phyloP scores from a whole-genome alignment of 192 early-diverging fungal genomes.

The Coemansia sp. region DNA sequence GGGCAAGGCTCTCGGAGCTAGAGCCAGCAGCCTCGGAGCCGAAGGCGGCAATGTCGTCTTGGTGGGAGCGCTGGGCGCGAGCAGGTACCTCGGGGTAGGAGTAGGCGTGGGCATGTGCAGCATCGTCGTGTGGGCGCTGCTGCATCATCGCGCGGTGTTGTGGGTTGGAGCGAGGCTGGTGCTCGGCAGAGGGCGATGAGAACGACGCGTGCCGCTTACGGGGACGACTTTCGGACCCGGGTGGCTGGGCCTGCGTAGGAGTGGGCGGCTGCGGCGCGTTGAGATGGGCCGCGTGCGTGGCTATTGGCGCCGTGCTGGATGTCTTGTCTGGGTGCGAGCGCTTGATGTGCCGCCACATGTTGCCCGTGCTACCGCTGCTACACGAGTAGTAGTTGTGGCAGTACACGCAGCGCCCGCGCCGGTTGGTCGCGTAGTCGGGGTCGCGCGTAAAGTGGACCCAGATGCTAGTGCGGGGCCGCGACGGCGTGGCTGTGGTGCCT shows the following conservation, averaged over 20 bases:
- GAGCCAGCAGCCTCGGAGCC: conserved; percentile 15
- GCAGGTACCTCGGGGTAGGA: conserved; percentile 26
- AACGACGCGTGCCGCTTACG: conserved; percentile 57
- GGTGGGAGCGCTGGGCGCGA: conserved; percentile 3
- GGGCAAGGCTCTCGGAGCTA: conserved; percentile 38
- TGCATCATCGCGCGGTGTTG: neutral
- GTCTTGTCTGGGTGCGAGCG: conserved; percentile 57
- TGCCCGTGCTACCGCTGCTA: conserved; percentile 56
- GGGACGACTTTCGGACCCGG: conserved; percentile 22
- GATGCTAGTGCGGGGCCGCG: conserved; percentile 53
- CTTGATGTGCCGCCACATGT: conserved; percentile 60
- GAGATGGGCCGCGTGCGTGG: conserved; percentile 31
- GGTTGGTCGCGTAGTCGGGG: conserved; percentile 56
- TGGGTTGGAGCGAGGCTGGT: conserved; percentile 12
- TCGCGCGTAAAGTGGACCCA: conserved; percentile 57
- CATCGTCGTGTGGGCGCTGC: conserved; percentile 12
- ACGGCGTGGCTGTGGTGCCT: conserved; percentile 27
- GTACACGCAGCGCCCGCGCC: conserved; percentile 58
- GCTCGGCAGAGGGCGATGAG: conserved; percentile 44
- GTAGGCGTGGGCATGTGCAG: conserved; percentile 4
- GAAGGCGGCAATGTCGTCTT: neutral
- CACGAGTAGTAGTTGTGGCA: conserved; percentile 61
- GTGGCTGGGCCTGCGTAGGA: conserved; percentile 6
- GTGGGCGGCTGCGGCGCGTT: conserved; percentile 20
- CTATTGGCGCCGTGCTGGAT: conserved; percentile 46